Base-by-base conservation (phyloP, 345 rosid genomes). In the Carallia pectinifolia region DNA sequence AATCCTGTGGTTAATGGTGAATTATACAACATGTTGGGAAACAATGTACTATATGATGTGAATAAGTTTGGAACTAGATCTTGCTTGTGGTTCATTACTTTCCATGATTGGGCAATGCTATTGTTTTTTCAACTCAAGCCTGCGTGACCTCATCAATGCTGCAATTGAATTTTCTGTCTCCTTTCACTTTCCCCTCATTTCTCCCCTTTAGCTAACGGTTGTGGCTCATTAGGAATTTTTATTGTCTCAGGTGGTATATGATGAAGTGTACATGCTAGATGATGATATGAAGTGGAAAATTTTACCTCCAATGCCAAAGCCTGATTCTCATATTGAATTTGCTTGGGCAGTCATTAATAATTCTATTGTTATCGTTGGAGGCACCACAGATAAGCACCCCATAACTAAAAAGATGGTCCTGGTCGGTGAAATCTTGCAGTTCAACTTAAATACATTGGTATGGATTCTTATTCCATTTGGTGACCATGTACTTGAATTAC, bases 331-430 rank as follows among this genome's bases (percentile, higher is more conserved):
- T 75, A 90, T 95, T 37, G 97, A 95, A 68, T 95, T 92, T 81
- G 98, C 98, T 74, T 95, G 99, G 99, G 77, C 75, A 17, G 65
- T 90, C n/a, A 97, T 92, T 70, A 89, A 95, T 78, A 84, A 88
- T 79, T 92, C 99, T 44, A 82, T 90, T 30, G 82, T 95, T 50
- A 83, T 95, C 40, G 90, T 82, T 58, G 99, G 97, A 79, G 99
- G 99, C 82, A 89, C 99, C 34, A 92, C 97, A 40, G 97, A 92
- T 68, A 95, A 90, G 77, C 99, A 95, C 77, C 99, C 97, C 37
- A 65, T 77, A 66, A 95, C 97, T 52, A 95, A 95, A 77, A 90
- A 71, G 85, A 95, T 95, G 96, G 85, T 95, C 83, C 86, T 95
- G 37, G 85, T 85, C 8, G 93, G 97, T 33, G 99, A 95, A 84